A percentile compares a stretch with the other conserved stretches of the same genome.
phyloP scores from a whole-genome alignment of 768 basidiomycete species.

The Termitomyces sp. region DNA sequence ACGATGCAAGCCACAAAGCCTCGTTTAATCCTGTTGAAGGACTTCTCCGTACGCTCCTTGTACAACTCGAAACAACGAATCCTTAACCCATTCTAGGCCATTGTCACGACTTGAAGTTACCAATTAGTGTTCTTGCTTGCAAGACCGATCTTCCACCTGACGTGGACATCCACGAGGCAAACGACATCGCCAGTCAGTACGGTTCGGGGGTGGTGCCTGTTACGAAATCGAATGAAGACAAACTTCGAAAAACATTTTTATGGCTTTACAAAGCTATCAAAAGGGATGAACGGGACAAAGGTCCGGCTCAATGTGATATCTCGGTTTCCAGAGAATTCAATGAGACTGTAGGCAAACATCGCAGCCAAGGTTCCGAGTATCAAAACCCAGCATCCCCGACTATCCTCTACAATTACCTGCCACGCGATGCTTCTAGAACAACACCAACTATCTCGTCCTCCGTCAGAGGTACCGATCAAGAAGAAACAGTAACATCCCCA shows the following conservation, averaged over 20 bases:
- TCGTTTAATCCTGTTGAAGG: conserved; percentile 68
- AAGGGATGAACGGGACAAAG: conserved; percentile 48
- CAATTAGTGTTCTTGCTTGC: conserved; percentile 79
- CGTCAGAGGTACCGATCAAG: conserved; percentile 27
- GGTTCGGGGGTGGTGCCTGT: conserved; percentile 82
- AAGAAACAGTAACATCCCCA: conserved; percentile 15
- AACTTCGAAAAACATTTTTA: conserved; percentile 71
- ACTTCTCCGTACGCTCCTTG: conserved; percentile 60
- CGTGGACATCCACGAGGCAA: conserved; percentile 55
- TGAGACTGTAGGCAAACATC: conserved; percentile 5
- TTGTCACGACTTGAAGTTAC: conserved; percentile 53
- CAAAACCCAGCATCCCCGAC: conserved; percentile 76
- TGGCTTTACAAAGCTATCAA: conserved; percentile 69
- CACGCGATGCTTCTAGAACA: conserved; percentile 55
- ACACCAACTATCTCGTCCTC: conserved; percentile 51
- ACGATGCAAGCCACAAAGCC: conserved; percentile 60
- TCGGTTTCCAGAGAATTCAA: conserved; percentile 7
- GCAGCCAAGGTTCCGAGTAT: conserved; percentile 33
- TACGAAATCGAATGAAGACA: conserved; percentile 49
- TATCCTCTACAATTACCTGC: conserved; percentile 43
- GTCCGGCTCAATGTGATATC: conserved; percentile 24
- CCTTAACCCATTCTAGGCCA: conserved; percentile 39
- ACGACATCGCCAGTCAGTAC: conserved; percentile 50
- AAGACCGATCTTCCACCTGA: conserved; percentile 70
- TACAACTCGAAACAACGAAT: background rate